These are phyloP conservation scores for Ramaria sp. DNA, from an alignment of 768 basidiomycete species.

Conservation along the genomic window DNA sequence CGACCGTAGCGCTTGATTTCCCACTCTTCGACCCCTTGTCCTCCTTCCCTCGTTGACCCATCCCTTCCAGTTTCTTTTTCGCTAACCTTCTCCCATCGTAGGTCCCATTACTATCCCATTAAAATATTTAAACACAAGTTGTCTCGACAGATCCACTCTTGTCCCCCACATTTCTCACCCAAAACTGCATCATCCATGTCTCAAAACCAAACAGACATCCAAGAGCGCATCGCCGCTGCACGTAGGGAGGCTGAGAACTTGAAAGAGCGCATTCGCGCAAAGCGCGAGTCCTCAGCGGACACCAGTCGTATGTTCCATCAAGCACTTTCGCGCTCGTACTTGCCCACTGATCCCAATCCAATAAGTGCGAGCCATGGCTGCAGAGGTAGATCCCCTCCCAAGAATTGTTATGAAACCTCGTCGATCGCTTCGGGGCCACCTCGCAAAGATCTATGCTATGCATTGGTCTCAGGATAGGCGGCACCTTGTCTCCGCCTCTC, in stretches of 20 bases:
- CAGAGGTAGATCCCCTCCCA: slow-evolving; percentile 90
- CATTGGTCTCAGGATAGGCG: slow-evolving; percentile 97
- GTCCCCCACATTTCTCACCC: neutral
- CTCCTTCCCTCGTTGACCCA: too few relatives aligned
- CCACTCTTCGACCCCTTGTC: too few relatives aligned
- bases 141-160: too few relatives aligned
- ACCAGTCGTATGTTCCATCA: slow-evolving; percentile 69
- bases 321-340: neutral
- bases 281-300: slow-evolving; percentile 95
- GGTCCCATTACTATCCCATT: too few relatives aligned
- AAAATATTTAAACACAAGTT: too few relatives aligned
- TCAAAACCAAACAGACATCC: slow-evolving; percentile 74
- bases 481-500: slow-evolving; percentile 98
- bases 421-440: slow-evolving; percentile 90
- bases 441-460: slow-evolving; percentile 99
- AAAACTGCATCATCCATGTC: slow-evolving; percentile 39
- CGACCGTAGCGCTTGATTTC: too few relatives aligned
- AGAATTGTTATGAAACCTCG: slow-evolving; percentile 96
- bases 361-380: slow-evolving; percentile 95
- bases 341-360: neutral
- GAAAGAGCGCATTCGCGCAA: slow-evolving; percentile 98
- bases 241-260: slow-evolving; percentile 92
- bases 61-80: too few relatives aligned
- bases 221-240: slow-evolving; percentile 91
- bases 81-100: too few relatives aligned